Conservation (phyloP, 768 basidiomycete species). For the Mycena floridula region DNA sequence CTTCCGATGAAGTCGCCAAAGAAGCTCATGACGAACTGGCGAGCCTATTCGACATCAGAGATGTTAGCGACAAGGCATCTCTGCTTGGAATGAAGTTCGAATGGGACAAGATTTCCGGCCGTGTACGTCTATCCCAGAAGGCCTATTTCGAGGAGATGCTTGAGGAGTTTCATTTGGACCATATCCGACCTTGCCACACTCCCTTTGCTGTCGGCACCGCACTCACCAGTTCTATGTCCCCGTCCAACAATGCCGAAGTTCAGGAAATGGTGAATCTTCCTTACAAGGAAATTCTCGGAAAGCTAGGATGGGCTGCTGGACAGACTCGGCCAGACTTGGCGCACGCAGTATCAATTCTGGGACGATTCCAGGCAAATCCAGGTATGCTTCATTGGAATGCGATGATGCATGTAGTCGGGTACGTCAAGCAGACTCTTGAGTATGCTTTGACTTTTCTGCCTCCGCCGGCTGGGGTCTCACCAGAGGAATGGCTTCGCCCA, state of each 20-base stretch:
- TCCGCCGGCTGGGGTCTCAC: not conserved
- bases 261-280: not conserved
- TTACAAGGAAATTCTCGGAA: not conserved
- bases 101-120: not conserved
- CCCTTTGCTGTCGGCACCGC: not conserved
- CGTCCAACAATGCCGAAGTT: not conserved
- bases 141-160: not conserved
- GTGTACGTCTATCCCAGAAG: not conserved
- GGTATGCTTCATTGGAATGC: not conserved
- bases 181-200: not conserved
- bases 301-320: not conserved
- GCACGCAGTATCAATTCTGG: not conserved
- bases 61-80: not conserved
- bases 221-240: not conserved
- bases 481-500: not conserved
- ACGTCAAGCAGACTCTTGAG: not conserved
- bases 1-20: slow-evolving; percentile 2
- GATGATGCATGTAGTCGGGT: not conserved
- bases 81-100: not conserved
- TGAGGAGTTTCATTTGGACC: not conserved
- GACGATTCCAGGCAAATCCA: not conserved
- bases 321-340: not conserved
- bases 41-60: not conserved
- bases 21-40: slow-evolving; percentile 11
- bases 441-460: not conserved